A percentile compares a stretch with the other conserved stretches of the same genome.
phyloP scores from a whole-genome alignment of 2,329 filamentous ascomycete species.

The Colletotrichum sp. region DNA sequence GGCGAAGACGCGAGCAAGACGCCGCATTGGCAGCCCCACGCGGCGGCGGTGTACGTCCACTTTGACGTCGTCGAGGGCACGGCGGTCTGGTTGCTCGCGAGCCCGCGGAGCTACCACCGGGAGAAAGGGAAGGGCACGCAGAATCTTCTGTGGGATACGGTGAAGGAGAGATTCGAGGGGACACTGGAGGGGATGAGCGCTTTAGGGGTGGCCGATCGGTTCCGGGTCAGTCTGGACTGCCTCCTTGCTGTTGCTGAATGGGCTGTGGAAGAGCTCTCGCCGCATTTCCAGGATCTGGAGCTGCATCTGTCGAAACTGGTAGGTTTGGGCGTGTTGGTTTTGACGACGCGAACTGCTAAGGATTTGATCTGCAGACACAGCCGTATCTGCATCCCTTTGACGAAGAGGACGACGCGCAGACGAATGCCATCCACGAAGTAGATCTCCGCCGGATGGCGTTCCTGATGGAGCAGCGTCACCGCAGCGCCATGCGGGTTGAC shows the following conservation, averaged over 20 bases:
- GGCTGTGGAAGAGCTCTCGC: neutral
- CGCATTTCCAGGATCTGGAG: slow-evolving; percentile 1
- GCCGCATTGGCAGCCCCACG: slow-evolving; percentile 9
- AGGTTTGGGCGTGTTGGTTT: neutral
- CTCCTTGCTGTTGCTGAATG: neutral
- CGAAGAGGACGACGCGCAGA: neutral
- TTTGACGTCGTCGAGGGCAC: slow-evolving; percentile 7
- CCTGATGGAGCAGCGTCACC: slow-evolving; percentile 2
- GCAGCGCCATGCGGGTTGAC: neutral
- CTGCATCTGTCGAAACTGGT: slow-evolving; percentile 6
- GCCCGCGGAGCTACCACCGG: neutral
- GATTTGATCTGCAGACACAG: neutral
- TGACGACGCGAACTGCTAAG: neutral
- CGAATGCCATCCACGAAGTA: neutral
- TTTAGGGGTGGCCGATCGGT: neutral
- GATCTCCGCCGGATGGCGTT: slow-evolving; percentile 9
- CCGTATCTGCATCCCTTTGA: slow-evolving; percentile 4
- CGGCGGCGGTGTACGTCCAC: neutral
- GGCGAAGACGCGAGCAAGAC: neutral
- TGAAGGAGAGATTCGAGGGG: neutral
- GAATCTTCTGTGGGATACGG: neutral
- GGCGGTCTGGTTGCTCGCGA: slow-evolving; percentile 1
- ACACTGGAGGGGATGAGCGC: neutral
- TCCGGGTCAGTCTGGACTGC: neutral
- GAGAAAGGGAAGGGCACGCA: neutral